phyloP scores from a whole-genome alignment of 1,139 yeast genomes.

The Pichia kudriavzevii region DNA sequence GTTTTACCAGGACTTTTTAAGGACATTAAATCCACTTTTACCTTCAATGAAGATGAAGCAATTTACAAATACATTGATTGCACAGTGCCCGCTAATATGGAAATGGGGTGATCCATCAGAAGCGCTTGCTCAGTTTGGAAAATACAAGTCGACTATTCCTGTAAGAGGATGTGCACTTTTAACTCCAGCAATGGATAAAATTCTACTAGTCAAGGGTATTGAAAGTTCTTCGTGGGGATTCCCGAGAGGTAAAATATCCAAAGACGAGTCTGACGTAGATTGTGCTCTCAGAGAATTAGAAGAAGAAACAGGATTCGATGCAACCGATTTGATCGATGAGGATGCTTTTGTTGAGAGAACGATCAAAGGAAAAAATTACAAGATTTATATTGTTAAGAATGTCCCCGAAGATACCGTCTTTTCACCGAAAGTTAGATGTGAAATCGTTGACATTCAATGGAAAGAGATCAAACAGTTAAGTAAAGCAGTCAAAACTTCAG shows the following conservation, averaged over 20 bases:
- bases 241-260: conserved; percentile 94
- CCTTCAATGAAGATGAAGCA: conserved; percentile 75
- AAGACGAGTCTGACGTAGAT: conserved; percentile 81
- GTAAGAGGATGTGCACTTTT: conserved; percentile 94
- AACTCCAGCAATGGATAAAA: conserved; percentile 61
- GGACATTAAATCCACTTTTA: conserved; percentile 64
- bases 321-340: conserved; percentile 56
- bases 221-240: conserved; percentile 88
- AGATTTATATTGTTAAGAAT: conserved; percentile 69
- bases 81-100: conserved; percentile 80
- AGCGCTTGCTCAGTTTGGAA: conserved; percentile 69
- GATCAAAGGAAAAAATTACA: conserved; percentile 75
- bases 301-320: conserved; percentile 95
- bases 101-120: conserved; percentile 75
- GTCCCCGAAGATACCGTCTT: conserved; percentile 73
- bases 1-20: conserved; percentile 86
- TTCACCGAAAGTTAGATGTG: conserved; percentile 78
- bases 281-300: conserved; percentile 93
- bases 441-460: conserved; percentile 70
- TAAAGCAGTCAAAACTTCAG: conserved; percentile 29
- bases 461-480: conserved; percentile 38
- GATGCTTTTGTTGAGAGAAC: conserved; percentile 77
- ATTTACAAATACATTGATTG: conserved; percentile 68
- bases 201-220: conserved; percentile 77
- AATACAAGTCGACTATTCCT: conserved; percentile 85